phyloP scores from a whole-genome alignment of 768 basidiomycete genomes.

The Boletus coccyginus region DNA sequence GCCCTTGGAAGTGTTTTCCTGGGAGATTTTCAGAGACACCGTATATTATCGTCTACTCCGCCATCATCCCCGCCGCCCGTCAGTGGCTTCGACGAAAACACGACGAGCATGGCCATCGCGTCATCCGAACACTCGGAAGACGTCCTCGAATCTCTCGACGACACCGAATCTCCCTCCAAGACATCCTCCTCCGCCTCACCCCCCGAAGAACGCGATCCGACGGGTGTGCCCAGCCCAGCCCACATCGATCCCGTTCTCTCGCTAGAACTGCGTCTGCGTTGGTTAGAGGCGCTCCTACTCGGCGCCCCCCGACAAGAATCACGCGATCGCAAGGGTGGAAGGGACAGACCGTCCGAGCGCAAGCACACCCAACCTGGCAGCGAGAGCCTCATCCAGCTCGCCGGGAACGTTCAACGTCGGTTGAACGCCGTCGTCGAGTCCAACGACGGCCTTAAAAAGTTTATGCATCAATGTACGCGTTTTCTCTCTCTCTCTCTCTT shows the following conservation, averaged over 20 bases:
- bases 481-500: too few species aligned
- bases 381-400: slow-evolving; percentile 56
- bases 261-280: slow-evolving; percentile 70
- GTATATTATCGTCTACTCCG: slow-evolving; percentile 58
- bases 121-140: slow-evolving; percentile 15
- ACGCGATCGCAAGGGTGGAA: slow-evolving; percentile 38
- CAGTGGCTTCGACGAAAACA: background rate
- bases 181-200: background rate
- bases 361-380: slow-evolving; percentile 34
- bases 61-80: slow-evolving; percentile 42
- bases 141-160: slow-evolving; percentile 21
- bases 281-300: slow-evolving; percentile 75
- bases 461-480: slow-evolving; percentile 71
- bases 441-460: slow-evolving; percentile 70
- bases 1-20: slow-evolving; percentile 77
- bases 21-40: slow-evolving; percentile 69
- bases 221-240: background rate
- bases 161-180: slow-evolving; percentile 19
- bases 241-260: slow-evolving; percentile 64
- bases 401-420: slow-evolving; percentile 57
- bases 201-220: slow-evolving; percentile 5
- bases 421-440: slow-evolving; percentile 57
- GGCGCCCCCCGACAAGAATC: slow-evolving; percentile 58
- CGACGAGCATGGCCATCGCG: slow-evolving; percentile 16
- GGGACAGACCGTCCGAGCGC: slow-evolving; percentile 34